Conservation (phyloP, 306 rosid genomes). For the Rosa chinensis region DNA sequence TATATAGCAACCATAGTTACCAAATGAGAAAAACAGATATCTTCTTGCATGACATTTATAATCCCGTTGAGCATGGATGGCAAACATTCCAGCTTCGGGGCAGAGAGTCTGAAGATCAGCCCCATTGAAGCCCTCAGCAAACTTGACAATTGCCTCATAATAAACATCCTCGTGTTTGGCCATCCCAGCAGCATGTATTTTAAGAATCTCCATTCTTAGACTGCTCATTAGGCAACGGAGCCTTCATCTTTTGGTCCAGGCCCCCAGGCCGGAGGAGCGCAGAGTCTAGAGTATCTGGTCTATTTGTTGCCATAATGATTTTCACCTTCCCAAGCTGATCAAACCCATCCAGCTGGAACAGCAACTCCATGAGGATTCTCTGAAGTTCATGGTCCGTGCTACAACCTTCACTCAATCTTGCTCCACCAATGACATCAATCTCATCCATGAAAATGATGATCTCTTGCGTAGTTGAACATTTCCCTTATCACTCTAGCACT, state of each 20-base stretch:
- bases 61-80: constrained; percentile 88
- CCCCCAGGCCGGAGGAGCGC: constrained; percentile 92
- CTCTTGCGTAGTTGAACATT: constrained; percentile 95
- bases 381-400: constrained; percentile 95
- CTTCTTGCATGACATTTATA: constrained; percentile 93
- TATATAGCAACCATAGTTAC: too few species aligned
- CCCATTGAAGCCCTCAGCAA: constrained; percentile 97
- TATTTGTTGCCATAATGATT: constrained; percentile 71
- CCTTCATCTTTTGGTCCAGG: constrained; percentile 88
- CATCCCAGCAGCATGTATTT: constrained; percentile 94
- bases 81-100: constrained; percentile 96
- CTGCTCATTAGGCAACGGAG: constrained; percentile 91
- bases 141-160: constrained; percentile 93
- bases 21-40: constrained; percentile 4
- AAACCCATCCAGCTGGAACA: constrained; percentile 94
- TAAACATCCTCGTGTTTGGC: constrained; percentile 95
- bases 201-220: constrained; percentile 84
- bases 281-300: constrained; percentile 90
- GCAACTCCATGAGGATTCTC: constrained; percentile 87
- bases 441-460: constrained; percentile 22
- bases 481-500: constrained; percentile 81
- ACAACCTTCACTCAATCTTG: constrained; percentile 91
- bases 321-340: constrained; percentile 95
- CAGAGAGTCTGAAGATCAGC: constrained; percentile 92
- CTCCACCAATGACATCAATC: constrained; percentile 97